Conservation (phyloP, 176 grass and related monocot genomes). For the Ensete ventricosum region DNA sequence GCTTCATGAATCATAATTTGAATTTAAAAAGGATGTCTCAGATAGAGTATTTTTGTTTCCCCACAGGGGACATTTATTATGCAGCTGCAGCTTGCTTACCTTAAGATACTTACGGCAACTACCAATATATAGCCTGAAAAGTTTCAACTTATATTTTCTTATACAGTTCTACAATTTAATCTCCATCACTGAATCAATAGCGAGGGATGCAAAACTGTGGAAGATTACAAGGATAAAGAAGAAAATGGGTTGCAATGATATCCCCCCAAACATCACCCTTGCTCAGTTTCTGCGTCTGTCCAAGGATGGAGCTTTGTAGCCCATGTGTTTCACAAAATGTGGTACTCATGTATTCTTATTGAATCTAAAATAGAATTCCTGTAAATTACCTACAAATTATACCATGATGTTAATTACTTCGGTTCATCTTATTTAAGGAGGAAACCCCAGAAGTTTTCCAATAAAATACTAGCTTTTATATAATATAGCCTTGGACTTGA, state of each 20-base stretch:
- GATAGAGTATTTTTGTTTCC: background rate
- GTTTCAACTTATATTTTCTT: background rate
- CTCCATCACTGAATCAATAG: conserved; percentile 34
- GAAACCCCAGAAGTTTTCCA: too few species aligned
- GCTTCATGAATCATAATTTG: background rate
- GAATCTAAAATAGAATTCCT: too few species aligned
- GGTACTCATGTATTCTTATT: too few species aligned
- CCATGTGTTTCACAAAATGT: background rate
- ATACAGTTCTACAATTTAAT: conserved; percentile 73
- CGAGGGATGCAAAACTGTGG: conserved; percentile 40
- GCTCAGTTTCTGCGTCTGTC: conserved; percentile 58
- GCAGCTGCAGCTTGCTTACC: background rate
- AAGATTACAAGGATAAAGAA: conserved; percentile 71
- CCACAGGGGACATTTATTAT: background rate
- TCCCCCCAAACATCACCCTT: conserved; percentile 55
- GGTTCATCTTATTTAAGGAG: too few species aligned
- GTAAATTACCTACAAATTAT: too few species aligned
- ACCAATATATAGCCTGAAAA: background rate
- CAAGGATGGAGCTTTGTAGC: conserved; percentile 52
- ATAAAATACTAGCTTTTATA: too few species aligned
- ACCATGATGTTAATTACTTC: too few species aligned
- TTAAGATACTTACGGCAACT: background rate
- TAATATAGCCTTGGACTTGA: too few species aligned
- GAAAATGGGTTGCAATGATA: conserved; percentile 32
- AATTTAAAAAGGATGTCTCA: background rate